phyloP scores from a whole-genome alignment of 371 early-diverging fungal genomes.

The Haplosporangium sp. region DNA sequence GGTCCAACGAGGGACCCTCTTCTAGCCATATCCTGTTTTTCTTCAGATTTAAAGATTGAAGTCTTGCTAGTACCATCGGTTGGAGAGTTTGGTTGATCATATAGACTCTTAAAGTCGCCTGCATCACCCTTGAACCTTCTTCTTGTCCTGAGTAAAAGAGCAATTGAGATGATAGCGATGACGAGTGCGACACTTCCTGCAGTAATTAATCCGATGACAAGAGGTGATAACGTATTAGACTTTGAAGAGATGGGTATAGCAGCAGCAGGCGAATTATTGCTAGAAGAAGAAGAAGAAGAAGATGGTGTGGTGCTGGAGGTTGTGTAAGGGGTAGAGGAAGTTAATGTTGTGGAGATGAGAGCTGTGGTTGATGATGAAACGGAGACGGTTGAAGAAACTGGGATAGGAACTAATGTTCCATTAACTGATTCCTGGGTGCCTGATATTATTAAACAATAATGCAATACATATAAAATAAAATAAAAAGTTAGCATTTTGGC shows the following conservation, averaged over 20 bases:
- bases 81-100: slow-evolving; percentile 36
- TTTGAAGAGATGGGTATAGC: neutral
- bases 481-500: no score
- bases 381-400: slow-evolving; percentile 4
- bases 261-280: neutral
- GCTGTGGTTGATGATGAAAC: neutral
- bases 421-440: slow-evolving; percentile 33
- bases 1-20: slow-evolving; percentile 6
- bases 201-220: slow-evolving; percentile 42
- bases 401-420: slow-evolving; percentile 34
- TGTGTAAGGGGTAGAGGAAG: neutral
- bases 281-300: neutral
- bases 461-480: neutral
- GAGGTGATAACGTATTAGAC: slow-evolving; percentile 23
- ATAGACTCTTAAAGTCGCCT: slow-evolving; percentile 32
- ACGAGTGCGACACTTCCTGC: slow-evolving; percentile 31
- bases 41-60: slow-evolving; percentile 26
- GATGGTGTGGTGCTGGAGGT: neutral
- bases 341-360: neutral
- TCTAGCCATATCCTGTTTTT: neutral
- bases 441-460: slow-evolving; percentile 1
- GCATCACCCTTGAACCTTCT: slow-evolving; percentile 28
- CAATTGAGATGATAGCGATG: slow-evolving; percentile 31
- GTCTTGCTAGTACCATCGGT: slow-evolving; percentile 21
- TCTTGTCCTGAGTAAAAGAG: slow-evolving; percentile 26